Evolutionary conservation across 2,329 filamentous ascomycete species (phyloP).

Genomic region (Blumeria hordei): DNA sequence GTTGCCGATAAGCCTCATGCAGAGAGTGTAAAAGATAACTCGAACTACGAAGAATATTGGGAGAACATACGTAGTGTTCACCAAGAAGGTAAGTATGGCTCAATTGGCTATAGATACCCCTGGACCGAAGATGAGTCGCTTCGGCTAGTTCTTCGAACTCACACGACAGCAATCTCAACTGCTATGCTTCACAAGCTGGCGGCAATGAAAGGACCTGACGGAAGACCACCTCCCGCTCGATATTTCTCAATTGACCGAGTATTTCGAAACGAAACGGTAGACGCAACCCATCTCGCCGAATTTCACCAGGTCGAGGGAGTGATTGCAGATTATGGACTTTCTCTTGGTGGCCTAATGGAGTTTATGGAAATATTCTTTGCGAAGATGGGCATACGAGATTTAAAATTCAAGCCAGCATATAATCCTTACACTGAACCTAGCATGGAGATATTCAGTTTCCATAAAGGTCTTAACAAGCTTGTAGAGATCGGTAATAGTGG

Average conservation of each 20-base stretch:
- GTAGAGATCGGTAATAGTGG: constrained; percentile 96
- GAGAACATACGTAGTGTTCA: constrained; percentile 71
- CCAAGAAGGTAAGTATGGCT: constrained; percentile 76
- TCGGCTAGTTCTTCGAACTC: constrained; percentile 74
- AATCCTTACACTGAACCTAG: constrained; percentile 88
- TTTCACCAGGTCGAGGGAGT: constrained; percentile 98
- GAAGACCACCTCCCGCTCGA: constrained; percentile 42
- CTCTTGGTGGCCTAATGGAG: constrained; percentile 75
- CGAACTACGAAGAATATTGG: constrained; percentile 68
- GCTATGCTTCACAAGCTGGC: constrained; percentile 82
- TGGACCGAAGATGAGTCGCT: constrained; percentile 75
- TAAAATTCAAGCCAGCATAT: constrained; percentile 94
- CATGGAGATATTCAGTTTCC: constrained; percentile 97
- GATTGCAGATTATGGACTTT: constrained; percentile 86
- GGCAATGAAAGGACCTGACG: constrained; percentile 49
- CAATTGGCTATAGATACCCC: constrained; percentile 87
- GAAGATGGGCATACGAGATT: constrained; percentile 72
- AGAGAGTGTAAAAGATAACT: constrained; percentile 27
- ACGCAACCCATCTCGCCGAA: constrained; percentile 88
- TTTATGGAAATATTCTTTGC: constrained; percentile 91
- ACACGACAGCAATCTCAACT: constrained; percentile 81
- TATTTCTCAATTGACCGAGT: constrained; percentile 98
- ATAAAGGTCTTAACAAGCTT: constrained; percentile 69
- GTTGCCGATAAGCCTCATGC: constrained; percentile 43
- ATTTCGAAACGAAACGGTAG: constrained; percentile 92